Base-by-base conservation (phyloP, 768 basidiomycete species). In the Lentinula sp. region DNA sequence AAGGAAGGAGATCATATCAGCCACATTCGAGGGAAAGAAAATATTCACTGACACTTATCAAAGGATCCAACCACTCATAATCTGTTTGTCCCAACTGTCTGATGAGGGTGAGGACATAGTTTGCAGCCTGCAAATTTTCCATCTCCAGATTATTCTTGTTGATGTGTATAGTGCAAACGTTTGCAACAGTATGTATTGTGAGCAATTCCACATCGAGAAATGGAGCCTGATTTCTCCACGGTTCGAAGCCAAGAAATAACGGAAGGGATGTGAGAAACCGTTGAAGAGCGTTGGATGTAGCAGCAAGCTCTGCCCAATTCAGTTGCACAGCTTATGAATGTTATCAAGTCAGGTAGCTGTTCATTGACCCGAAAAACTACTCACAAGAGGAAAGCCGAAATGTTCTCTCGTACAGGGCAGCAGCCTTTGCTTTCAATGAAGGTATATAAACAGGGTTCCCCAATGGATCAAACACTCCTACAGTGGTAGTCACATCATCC, bases 1-100 rank as follows among this genome's bases (percentile, higher is more conserved):
- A 9, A 55, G 32, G 15, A 20, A 49, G 49, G 63, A n/a, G 41
- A 46, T 55, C 43, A 62, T 43, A 20, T n/a, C 37, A 2, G 28
- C 28, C 18, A 59, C 37, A 15, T 20, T 18, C 12, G 4, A 4
- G 7, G 3, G 16, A 33, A 16, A 54, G 20, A 39, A 53, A 66
- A 65, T n/a, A 43, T 35, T 36, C 41, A 79, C 83, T 66, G 65
- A 85, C 84, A 42, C 78, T 75, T 20, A 83, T 71, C 43, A 81
- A 77, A 5, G 84, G 83, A 71, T 85, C 83, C 16, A 85, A 69
- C 62, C 75, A 79, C 59, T 76, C 74, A 66, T 82, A 85, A 65
- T 85, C 84, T 6, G 69, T 73, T 33, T 81, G 81, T 53, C 67
- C 69, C 18, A 85, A 73, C 43, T 80, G 75, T 28, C 76, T 75